Base-by-base conservation (phyloP, 2,329 filamentous ascomycete species). In the Calonectria multiphialidica region DNA sequence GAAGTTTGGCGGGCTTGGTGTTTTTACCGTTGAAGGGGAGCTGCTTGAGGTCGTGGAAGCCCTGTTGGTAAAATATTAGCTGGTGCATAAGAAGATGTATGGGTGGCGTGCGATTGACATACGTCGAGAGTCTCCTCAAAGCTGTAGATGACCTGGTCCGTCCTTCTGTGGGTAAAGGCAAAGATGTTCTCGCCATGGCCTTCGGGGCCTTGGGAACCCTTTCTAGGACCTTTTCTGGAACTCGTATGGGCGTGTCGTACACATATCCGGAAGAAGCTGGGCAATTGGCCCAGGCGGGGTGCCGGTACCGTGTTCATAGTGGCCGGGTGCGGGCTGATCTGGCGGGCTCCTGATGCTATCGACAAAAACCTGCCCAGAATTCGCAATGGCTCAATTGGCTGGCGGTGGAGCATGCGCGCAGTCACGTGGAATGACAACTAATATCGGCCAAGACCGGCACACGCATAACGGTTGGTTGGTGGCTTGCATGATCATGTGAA, bases 1-100 rank as follows among this genome's bases (percentile, higher is more conserved):
- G 90, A 45, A 93, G 84, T 78, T 90, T 90, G 66, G 88, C 81
- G 2, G 91, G 91, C 75, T 90, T 89, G 57, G 90, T 87, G 83
- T 94, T 93, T 81, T 93, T 93, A 83, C 91, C 92, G 75, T 91
- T 91, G 85, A 89, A 93, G 59, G 90, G 88, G 72, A 93, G 82
- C 79, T 92, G 90, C 77, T 88, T 86, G 74, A 91, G 82, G 57
- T 86, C 84, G 71, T 86, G 85, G 76, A 85, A 77, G 25, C 80
- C 82, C 84, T 86, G 15, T 13, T 40, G 44, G 21, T 28, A 37
- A 30, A 12, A 25, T 9, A 57, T 75, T 16, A 72, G 65, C n/a
- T 66, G 7, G 10, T 13, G 10, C 9, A 45, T 7, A 28, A 40
- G 6, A 18, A 15, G 5, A n/a, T 6, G 28, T 33, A 23, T 55